Evolutionary conservation across 1,284 basidiomycete species (phyloP), one percentile per base, ranked within the genome.

Genomic region (Kwoniella shivajii): DNA sequence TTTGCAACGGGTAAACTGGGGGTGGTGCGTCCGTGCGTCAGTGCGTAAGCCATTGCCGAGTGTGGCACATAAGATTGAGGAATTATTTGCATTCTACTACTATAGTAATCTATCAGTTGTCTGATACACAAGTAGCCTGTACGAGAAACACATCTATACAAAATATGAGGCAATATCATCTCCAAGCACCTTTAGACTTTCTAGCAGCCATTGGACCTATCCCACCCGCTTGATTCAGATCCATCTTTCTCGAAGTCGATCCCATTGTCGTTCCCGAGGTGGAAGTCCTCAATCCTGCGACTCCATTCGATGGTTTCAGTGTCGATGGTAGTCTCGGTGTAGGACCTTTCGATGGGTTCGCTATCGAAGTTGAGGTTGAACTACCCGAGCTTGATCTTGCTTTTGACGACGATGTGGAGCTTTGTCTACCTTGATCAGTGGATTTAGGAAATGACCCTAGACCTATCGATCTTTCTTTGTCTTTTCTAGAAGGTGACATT

Each of bases 191-290:
- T 26, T 48, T 50, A 27, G 48, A 46, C 38, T 51, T 57, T n/a
- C 44, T 56, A 29, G 63, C 60, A 38, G 50, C 61, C 26, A 47
- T 59, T 16, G 54, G 54, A 45, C 54, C 60, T 18, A 60, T 50
- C 24, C 53, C 60, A 18, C 52, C 54, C 29, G 47, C 54, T 38
- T 61, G 56, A 39, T 26, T 48, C 50, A 57, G 33, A 57, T 64
- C 63, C 37, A 58, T 43, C 47, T 52, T 57, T 36, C 59, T 36
- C n/a, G n/a, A n/a, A 27, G 30, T 36, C 38, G 43, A 50, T 18
- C 16, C 33, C 7, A 16, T 31, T 4, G 44, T 42, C 20, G 24
- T 49, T 6, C 16, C 27, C 18, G 20, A 29, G 1, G 22, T 36
- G 14, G 56, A 43, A 38, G 20, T 36, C 36, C 53, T 47, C 22